Base-by-base conservation (phyloP, 176 grass and related monocot species). In the Rhynchospora tenuis region DNA sequence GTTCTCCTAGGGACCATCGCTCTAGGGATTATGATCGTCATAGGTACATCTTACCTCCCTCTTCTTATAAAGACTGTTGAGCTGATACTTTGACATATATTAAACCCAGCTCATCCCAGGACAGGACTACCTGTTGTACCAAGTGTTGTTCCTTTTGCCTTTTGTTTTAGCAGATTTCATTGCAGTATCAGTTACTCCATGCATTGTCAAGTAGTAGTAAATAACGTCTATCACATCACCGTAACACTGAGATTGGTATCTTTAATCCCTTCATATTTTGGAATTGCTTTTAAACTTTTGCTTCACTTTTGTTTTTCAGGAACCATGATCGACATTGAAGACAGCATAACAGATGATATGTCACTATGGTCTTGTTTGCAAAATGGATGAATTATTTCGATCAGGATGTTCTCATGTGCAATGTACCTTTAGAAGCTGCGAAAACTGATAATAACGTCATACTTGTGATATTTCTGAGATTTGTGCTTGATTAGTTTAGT, bases 21-120 rank as follows among this genome's bases (percentile, higher is more conserved):
- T 80, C 76, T 54, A 92, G 88, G 78, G 92, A 97, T 78, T 85
- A 91, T 86, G 90, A 86, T 84, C 78, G 85, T 31, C 66, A 91
- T 56, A 73, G 87, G 92, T 97, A 91, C 51, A 47, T 59, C 63
- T 70, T 4, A 63, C 58, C 38, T 47, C 14, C 7, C 45, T 83
- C 10, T 59, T 85, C 15, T 88, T 78, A 19, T 44, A 46, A 64
- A n/a, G 23, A 45, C 26, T 5, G 1, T 10, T 1, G 11, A 51
- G 48, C 48, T 51, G 48, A 51, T 51, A 51, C 48, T 51, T 51
- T 8, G 9, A 51, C 48, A 51, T 51, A 12, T 12, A 38, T 38
- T 38, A 29, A 71, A 56, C 73, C 24, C 26, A 31, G 73, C 19
- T 77, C 26, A 31, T 77, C 29, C 24, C 73, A 17, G 45, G 7